Percentiles rank a stretch among this genome's conserved stretches.
phyloP scores from a whole-genome alignment of 2,329 filamentous ascomycete genomes.

The Penicillium brevicompactum region DNA sequence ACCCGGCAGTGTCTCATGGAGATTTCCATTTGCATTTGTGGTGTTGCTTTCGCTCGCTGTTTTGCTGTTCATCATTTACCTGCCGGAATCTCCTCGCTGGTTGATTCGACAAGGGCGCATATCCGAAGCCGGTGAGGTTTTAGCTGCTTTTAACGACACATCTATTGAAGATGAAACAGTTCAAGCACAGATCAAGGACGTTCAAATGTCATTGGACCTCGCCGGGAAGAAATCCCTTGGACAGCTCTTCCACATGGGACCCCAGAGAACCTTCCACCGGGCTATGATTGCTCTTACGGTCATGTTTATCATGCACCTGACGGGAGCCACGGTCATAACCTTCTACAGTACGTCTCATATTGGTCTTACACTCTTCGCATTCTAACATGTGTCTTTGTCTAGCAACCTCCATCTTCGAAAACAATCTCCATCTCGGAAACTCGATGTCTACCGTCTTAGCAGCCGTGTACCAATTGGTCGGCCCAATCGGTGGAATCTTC shows the following conservation, averaged over 20 bases:
- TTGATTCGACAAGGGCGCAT: constrained; percentile 18
- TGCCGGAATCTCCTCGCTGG: constrained; percentile 27
- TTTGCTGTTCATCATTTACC: constrained; percentile 12
- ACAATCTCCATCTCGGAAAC: constrained; percentile 18
- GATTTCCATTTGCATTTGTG: constrained; percentile 22
- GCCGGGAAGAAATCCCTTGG: constrained; percentile 12
- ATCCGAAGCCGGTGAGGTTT: constrained; percentile 17
- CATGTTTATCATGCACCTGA: constrained; percentile 21
- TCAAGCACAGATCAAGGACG: constrained; percentile 17
- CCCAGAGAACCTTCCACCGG: constrained; percentile 22
- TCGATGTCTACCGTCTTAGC: constrained; percentile 22
- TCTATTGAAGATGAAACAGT: constrained; percentile 6
- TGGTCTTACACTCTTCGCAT: background rate
- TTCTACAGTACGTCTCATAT: constrained; percentile 21
- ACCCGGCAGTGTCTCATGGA: constrained; percentile 17
- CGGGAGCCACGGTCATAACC: constrained; percentile 23
- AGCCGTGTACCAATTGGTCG: constrained; percentile 23
- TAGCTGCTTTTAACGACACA: constrained; percentile 18
- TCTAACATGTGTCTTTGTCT: background rate
- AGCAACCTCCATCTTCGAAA: constrained; percentile 25
- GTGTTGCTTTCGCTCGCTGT: constrained; percentile 16
- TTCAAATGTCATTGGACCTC: constrained; percentile 18
- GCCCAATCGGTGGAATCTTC: constrained; percentile 19
- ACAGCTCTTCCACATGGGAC: constrained; percentile 20
- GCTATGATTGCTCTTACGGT: constrained; percentile 15